These are phyloP conservation scores for Fistulinella cinereoalba DNA, from an alignment of 1,284 basidiomycete species.

Conservation along the genomic window DNA sequence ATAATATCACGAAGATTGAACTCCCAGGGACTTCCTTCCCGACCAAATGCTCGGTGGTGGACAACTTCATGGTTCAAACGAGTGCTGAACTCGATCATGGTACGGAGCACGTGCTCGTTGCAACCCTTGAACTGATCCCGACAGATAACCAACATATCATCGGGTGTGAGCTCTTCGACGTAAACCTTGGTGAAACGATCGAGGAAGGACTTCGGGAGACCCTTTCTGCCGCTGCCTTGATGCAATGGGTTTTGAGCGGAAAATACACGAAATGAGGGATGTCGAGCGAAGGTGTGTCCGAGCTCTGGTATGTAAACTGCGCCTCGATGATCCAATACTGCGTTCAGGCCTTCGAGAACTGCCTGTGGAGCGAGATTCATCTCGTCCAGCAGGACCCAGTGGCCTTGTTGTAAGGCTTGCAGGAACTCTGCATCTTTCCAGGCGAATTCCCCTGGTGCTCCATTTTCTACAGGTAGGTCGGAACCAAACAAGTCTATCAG, in stretches of 20 bases:
- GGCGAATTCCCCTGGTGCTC: constrained; percentile 87
- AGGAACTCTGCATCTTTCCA: constrained; percentile 99
- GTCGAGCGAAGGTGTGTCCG: constrained; percentile 83
- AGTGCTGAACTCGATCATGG: constrained; percentile 87
- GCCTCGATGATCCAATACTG: constrained; percentile 94
- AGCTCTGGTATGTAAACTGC: constrained; percentile 95
- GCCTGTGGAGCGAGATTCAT: constrained; percentile 98
- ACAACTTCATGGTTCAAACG: constrained; percentile 72
- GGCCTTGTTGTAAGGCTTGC: constrained; percentile 86
- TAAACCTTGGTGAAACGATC: constrained; percentile 99
- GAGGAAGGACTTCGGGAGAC: constrained; percentile 94
- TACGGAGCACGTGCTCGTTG: constrained; percentile 51
- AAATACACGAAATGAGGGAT: constrained; percentile 93
- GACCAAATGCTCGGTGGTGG: constrained; percentile 68
- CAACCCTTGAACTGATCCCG: constrained; percentile 70
- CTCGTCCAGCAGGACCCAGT: constrained; percentile 97
- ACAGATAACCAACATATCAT: constrained; percentile 83
- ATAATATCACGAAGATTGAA: constrained; percentile 97
- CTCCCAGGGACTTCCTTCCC: constrained; percentile 94
- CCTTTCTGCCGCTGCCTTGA: constrained; percentile 97
- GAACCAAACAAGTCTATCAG: constrained; percentile 96
- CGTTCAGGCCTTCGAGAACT: constrained; percentile 96
- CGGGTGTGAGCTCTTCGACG: constrained; percentile 79
- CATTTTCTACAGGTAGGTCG: constrained; percentile 93
- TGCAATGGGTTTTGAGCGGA: constrained; percentile 97